Base-by-base conservation (phyloP, 805 yeast genomes). In the Myxozyma udenii region DNA sequence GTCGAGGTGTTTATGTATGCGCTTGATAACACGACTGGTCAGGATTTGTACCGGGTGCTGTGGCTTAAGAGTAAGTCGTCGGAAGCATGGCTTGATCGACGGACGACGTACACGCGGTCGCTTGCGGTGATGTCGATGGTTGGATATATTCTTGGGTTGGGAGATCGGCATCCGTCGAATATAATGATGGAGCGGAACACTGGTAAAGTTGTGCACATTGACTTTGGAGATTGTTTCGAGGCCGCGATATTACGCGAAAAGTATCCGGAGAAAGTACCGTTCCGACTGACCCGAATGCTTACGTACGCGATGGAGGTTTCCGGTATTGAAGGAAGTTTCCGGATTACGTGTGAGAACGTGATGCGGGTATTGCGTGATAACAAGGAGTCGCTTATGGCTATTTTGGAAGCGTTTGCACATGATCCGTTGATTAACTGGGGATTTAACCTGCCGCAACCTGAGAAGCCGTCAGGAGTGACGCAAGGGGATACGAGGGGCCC, bases 351-450 rank as follows among this genome's bases (percentile, higher is more conserved):
- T 69, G 98, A 93, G 65, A 90, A 91, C 68, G 98, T 93, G 2
- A 91, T 95, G 97, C 77, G 95, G 56, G 95, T 95, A 1, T 72
- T 93, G 47, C 77, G 99, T 59, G 95, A 85, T 58, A 93, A 93
- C 69, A 87, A 88, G 61, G 99, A 95, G 68, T 93, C 98, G 0
- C 77, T 93, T 66, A 87, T 95, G 95, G 99, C 99, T 0, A 90
- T 93, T 50, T 77, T 93, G 65, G 98, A 95, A 68, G 98, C 98
- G 0, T 93, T 93, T 74, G 98, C 97, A 0, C 89, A 90, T 65
- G 99, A 93, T 76, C 99, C 99, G 1, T 79, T 93, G 71, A 93
- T 93, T 63, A 90, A 90, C 65, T 93, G 99, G 99, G 98, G 98
- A 1, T 91, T 93, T 65, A 58, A 55, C 26, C 40, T 55, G 33